Conservation (phyloP, 2,329 filamentous ascomycete genomes). For the Talaromyces sp. region DNA sequence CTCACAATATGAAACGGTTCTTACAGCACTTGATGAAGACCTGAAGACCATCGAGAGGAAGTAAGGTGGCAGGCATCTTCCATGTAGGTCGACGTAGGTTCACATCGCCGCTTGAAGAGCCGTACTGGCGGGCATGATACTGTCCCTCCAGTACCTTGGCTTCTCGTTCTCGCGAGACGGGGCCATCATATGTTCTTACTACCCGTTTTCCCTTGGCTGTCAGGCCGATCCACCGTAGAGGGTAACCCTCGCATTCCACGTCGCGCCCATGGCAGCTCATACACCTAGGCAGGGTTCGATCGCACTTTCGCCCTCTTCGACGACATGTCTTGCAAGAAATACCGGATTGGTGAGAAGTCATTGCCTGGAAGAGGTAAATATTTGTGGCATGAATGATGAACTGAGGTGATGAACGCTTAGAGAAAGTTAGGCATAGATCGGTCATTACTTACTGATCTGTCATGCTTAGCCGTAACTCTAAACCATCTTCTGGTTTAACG, state of each 20-base stretch:
- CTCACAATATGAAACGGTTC: not conserved
- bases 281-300: not conserved
- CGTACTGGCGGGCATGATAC: too few relatives aligned
- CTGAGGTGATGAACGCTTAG: not conserved
- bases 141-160: too few relatives aligned
- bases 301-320: not conserved
- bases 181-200: not conserved
- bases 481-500: too few relatives aligned
- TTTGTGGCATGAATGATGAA: not conserved
- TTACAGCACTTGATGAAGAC: not conserved
- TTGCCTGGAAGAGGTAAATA: not conserved
- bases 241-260: not conserved
- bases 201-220: not conserved
- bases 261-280: not conserved
- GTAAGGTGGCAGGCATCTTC: not conserved
- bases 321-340: conserved; percentile 1
- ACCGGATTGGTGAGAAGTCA: not conserved
- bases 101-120: not conserved
- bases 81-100: not conserved
- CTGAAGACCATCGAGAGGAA: not conserved
- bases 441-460: too few relatives aligned
- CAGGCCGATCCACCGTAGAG: not conserved
- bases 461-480: too few relatives aligned
- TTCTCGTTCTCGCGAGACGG: not conserved
- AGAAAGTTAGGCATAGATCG: not conserved